A percentile compares a stretch with the other conserved stretches of the same genome.
These are phyloP conservation scores for Mycena chlorophos DNA, from an alignment of 768 basidiomycete species.

Conservation along the genomic window DNA sequence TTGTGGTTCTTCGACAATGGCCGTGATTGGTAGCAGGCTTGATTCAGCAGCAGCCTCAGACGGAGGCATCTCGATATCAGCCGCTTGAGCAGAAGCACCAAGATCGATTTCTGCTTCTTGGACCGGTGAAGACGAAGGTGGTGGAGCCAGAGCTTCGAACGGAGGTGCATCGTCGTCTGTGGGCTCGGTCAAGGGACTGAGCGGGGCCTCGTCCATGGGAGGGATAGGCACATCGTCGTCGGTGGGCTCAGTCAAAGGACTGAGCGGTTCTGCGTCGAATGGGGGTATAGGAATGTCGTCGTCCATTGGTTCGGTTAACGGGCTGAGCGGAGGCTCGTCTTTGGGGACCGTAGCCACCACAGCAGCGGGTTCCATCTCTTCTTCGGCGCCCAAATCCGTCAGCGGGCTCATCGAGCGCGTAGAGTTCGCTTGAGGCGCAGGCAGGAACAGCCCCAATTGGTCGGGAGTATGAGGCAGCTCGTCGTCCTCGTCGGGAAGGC, in stretches of 20 bases:
- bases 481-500: conserved; percentile 32
- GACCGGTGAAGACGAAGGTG: conserved; percentile 8
- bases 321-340: conserved; percentile 6
- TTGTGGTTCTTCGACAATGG: no score
- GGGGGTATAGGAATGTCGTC: background rate
- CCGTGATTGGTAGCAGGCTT: no score
- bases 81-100: background rate
- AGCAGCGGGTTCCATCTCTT: background rate
- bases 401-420: conserved; percentile 13
- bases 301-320: conserved; percentile 6
- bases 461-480: conserved; percentile 4
- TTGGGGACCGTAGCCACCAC: background rate
- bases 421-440: background rate
- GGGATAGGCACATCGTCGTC: conserved; percentile 11
- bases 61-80: background rate
- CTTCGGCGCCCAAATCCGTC: conserved; percentile 13
- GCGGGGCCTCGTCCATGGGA: background rate
- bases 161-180: background rate
- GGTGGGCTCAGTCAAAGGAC: background rate
- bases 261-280: no score
- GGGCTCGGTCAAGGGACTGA: background rate
- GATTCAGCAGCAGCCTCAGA: background rate
- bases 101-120: conserved; percentile 6
- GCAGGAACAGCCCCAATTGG: conserved; percentile 10
- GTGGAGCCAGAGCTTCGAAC: background rate